Evolutionary conservation across 2,329 filamentous ascomycete species (phyloP).

Genomic region (Diplocarpon rosae): DNA sequence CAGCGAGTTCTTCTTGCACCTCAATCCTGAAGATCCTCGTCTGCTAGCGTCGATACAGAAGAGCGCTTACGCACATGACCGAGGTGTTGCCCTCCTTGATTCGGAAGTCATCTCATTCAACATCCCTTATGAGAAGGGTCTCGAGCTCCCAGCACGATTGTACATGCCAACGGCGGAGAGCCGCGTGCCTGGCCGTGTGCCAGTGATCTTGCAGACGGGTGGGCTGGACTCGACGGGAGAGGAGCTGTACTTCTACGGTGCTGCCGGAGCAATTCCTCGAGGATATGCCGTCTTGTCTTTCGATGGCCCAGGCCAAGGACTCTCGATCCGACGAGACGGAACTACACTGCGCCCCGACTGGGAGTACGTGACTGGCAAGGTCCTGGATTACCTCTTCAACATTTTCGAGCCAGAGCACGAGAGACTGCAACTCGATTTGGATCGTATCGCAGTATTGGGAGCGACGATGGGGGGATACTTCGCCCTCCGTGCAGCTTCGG

Average conservation of each 20-base stretch:
- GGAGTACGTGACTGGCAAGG: slow-evolving; percentile 21
- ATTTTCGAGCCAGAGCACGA: slow-evolving; percentile 7
- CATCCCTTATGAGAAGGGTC: slow-evolving; percentile 30
- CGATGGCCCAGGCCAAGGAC: slow-evolving; percentile 32
- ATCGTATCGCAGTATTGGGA: slow-evolving; percentile 19
- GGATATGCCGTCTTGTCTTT: slow-evolving; percentile 31
- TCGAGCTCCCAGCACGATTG: slow-evolving; percentile 28
- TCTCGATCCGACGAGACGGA: slow-evolving; percentile 18
- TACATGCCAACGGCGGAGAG: slow-evolving; percentile 20
- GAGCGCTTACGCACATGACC: slow-evolving; percentile 20
- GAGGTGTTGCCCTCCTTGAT: slow-evolving; percentile 25
- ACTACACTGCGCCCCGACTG: slow-evolving; percentile 20
- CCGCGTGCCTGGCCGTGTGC: slow-evolving; percentile 13
- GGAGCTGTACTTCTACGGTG: slow-evolving; percentile 25
- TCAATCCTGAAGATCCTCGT: slow-evolving; percentile 21
- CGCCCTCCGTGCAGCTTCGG: slow-evolving; percentile 32
- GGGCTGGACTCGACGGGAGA: slow-evolving; percentile 27
- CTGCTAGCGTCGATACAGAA: slow-evolving; percentile 23
- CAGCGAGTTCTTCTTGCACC: slow-evolving; percentile 26
- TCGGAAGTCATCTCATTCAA: slow-evolving; percentile 23
- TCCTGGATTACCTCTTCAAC: slow-evolving; percentile 18
- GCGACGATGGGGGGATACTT: slow-evolving; percentile 36
- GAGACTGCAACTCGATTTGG: slow-evolving; percentile 20
- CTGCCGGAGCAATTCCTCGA: slow-evolving; percentile 12
- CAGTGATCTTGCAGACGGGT: slow-evolving; percentile 16